These are phyloP conservation scores for Daldinia vernicosa DNA, from an alignment of 495 filamentous ascomycete genomes.

Conservation along the genomic window DNA sequence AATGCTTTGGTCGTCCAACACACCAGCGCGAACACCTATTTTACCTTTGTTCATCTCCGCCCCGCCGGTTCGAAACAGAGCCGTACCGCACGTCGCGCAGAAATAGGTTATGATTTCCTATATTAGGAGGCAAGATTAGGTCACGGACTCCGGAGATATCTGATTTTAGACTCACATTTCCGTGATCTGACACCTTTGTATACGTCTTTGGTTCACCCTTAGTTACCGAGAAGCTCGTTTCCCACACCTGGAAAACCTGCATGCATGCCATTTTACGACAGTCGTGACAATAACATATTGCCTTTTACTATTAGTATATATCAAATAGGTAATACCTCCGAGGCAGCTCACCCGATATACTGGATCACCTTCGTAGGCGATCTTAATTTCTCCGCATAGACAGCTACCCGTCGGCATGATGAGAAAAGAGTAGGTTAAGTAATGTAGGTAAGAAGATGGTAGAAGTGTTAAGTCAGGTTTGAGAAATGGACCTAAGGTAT, in stretches of 20 bases:
- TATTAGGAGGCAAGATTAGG: background rate
- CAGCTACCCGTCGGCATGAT: conserved; percentile 20
- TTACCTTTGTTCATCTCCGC: background rate
- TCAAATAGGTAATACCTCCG: background rate
- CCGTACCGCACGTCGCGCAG: conserved; percentile 14
- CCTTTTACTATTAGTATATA: conserved; percentile 1
- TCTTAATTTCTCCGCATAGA: conserved; percentile 21
- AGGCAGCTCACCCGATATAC: background rate
- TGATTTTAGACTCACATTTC: conserved; percentile 5
- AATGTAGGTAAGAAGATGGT: too few relatives aligned
- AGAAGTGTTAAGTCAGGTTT: too few relatives aligned
- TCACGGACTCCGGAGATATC: background rate
- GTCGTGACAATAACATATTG: conserved; percentile 24
- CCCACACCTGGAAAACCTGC: conserved; percentile 10
- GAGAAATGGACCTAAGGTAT: too few relatives aligned
- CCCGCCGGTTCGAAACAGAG: conserved; percentile 7
- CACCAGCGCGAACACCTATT: conserved; percentile 16
- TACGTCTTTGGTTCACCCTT: conserved; percentile 16
- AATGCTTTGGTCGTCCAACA: conserved; percentile 20
- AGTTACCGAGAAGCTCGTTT: conserved; percentile 9
- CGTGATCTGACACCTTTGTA: conserved; percentile 20
- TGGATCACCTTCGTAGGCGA: conserved; percentile 21
- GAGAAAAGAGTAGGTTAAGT: background rate
- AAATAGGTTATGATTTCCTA: conserved; percentile 20
- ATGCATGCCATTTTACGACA: conserved; percentile 15